A percentile compares a stretch with the other conserved stretches of the same genome.
These are phyloP conservation scores for Arbutus unedo DNA, from an alignment of 148 eudicot genomes.

Conservation along the genomic window DNA sequence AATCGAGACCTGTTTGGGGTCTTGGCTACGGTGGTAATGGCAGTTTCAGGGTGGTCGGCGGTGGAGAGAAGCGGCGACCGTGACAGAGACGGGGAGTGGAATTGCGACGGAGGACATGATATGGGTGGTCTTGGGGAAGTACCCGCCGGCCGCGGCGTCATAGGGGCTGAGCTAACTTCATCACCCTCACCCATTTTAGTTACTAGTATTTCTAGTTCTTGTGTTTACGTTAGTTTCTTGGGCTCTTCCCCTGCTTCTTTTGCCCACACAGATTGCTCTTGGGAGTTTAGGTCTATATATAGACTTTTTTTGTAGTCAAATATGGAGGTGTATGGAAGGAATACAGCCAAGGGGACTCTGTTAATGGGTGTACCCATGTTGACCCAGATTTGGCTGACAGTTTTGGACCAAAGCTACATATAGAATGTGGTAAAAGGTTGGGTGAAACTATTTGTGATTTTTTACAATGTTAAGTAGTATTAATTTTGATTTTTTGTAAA, in stretches of 20 bases:
- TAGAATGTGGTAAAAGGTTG: too few species aligned
- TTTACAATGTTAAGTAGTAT: too few species aligned
- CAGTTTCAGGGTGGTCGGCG: not conserved
- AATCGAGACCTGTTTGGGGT: slow-evolving; percentile 37
- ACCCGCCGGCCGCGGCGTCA: slow-evolving; percentile 53
- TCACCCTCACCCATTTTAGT: slow-evolving; percentile 33
- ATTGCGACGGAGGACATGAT: slow-evolving; percentile 59
- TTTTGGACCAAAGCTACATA: not conserved
- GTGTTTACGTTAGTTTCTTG: not conserved
- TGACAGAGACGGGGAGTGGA: slow-evolving; percentile 76
- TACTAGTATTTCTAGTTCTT: not conserved
- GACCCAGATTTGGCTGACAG: not conserved
- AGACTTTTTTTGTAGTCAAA: not conserved
- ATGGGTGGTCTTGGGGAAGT: slow-evolving; percentile 30
- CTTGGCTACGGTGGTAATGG: not conserved
- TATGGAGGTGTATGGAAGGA: slow-evolving; percentile 5
- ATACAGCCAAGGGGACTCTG: not conserved
- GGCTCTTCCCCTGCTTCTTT: not conserved
- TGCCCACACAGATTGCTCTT: slow-evolving; percentile 4
- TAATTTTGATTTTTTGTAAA: too few species aligned
- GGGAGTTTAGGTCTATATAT: not conserved
- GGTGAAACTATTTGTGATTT: too few species aligned
- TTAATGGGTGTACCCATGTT: not conserved
- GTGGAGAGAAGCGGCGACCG: slow-evolving; percentile 70
- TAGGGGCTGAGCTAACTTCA: slow-evolving; percentile 52